Percentiles rank a stretch among this genome's conserved stretches.
Evolutionary conservation across 176 grass and related monocot genomes (phyloP).

Genomic region (Puya raimondii): DNA sequence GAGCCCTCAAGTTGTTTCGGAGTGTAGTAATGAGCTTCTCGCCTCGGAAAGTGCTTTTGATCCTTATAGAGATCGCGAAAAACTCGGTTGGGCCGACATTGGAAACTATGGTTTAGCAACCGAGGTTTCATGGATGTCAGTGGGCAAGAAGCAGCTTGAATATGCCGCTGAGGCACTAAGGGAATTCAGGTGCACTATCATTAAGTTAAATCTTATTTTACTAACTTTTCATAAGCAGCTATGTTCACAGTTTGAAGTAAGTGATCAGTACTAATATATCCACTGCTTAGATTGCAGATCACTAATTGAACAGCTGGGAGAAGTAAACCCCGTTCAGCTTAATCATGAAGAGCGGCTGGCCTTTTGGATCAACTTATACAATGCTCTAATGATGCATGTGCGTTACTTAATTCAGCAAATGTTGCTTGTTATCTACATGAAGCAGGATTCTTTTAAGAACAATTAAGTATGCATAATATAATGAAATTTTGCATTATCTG

Average conservation of each 20-base stretch:
- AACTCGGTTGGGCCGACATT: slow-evolving; percentile 87
- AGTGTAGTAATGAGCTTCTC: slow-evolving; percentile 44
- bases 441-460: no score
- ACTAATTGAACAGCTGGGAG: slow-evolving; percentile 79
- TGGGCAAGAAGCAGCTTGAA: slow-evolving; percentile 83
- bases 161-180: slow-evolving; percentile 69
- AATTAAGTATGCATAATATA: no score
- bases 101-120: slow-evolving; percentile 56
- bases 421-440: neutral
- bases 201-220: neutral
- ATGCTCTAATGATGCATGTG: slow-evolving; percentile 93
- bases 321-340: slow-evolving; percentile 73
- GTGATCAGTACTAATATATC: slow-evolving; percentile 23
- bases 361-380: slow-evolving; percentile 98
- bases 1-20: slow-evolving; percentile 71
- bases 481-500: neutral
- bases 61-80: slow-evolving; percentile 64
- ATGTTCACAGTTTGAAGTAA: neutral
- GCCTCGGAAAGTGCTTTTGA: slow-evolving; percentile 70
- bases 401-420: slow-evolving; percentile 8
- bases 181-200: slow-evolving; percentile 70
- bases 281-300: slow-evolving; percentile 37
- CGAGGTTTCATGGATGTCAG: slow-evolving; percentile 95
- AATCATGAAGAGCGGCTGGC: slow-evolving; percentile 56
- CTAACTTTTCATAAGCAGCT: neutral